Evolutionary conservation across 805 yeast genomes (phyloP), one percentile per base, ranked within the genome.

Genomic region (Nakazawaea anatomiae): DNA sequence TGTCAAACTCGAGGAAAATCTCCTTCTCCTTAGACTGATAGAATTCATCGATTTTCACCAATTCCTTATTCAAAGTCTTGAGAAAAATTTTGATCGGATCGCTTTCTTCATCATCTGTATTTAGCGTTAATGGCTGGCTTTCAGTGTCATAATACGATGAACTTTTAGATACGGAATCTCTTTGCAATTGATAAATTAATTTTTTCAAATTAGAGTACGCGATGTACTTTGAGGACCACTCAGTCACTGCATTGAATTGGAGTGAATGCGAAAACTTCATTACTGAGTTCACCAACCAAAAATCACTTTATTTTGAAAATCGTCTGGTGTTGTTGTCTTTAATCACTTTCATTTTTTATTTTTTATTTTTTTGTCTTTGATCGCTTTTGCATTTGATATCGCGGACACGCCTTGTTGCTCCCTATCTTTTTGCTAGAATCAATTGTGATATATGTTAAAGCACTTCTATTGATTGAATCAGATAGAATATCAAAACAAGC

Each of bases 161-260:
- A 8, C 14, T 34, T 10, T 46, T 67, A 58, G 53, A 66, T 69
- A 46, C 46, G 44, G 64, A 54, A 38, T 87, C 89, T 60, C 91
- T 76, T 62, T 94, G 97, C 44, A 92, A 73, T 14, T 83, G 74
- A 66, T 91, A 92, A 31, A 91, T 87, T 41, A 87, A 76, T 69
- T 88, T 89, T 66, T 94, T 92, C 53, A 94, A 73, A 39, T 87
- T 83, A 1, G 96, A 87, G 67, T 92, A 92, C 50, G 95, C 91
- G 51, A 92, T 84, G 67, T 92, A 92, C 64, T 87, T 82, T 30
- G 96, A 83, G 10, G 96, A 81, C 99, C 99, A 92, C 66, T 94
- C 98, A 1, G 99, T 97, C 4, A 94, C 98, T 28, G 98, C 96
- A 67, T 92, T 92, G 70, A 92, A 91, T 75, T 92, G 97, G 56